These are phyloP conservation scores for Scopulariopsis brevicaulis DNA, from an alignment of 2,329 filamentous ascomycete genomes.

Conservation along the genomic window DNA sequence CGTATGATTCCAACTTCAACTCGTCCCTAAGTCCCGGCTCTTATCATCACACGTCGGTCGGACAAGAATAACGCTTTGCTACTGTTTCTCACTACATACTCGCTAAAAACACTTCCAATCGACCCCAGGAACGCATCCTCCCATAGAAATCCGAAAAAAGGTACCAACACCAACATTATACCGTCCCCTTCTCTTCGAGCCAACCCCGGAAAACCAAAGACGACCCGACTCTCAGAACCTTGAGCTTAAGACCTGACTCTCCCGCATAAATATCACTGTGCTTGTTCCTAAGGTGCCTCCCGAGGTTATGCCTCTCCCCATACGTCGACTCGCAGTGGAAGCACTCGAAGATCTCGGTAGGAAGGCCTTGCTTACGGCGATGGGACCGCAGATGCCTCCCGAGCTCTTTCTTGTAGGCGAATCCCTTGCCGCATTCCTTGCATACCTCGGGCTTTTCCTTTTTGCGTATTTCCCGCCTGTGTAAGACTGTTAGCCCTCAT, in stretches of 20 bases:
- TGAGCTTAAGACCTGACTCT: neutral
- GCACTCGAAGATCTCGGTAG: neutral
- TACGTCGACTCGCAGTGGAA: neutral
- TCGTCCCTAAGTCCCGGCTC: neutral
- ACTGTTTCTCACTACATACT: neutral
- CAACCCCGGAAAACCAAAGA: neutral
- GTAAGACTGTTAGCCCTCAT: neutral
- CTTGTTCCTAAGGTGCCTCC: neutral
- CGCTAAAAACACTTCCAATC: neutral
- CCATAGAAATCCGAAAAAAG: neutral
- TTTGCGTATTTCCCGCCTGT: neutral
- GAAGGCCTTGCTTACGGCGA: neutral
- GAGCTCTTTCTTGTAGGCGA: neutral
- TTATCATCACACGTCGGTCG: neutral
- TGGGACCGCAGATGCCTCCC: neutral
- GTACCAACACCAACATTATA: neutral
- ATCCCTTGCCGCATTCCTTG: neutral
- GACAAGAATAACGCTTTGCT: neutral
- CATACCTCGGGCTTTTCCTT: conserved; percentile 1
- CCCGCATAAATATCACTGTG: neutral
- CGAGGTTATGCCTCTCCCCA: neutral
- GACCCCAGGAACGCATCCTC: neutral
- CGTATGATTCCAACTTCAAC: neutral
- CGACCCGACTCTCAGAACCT: neutral
- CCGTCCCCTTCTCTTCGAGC: neutral